A percentile compares a stretch with the other conserved stretches of the same genome.
phyloP scores from a whole-genome alignment of 2,329 filamentous ascomycete species.

The Parascedosporium putredinis region DNA sequence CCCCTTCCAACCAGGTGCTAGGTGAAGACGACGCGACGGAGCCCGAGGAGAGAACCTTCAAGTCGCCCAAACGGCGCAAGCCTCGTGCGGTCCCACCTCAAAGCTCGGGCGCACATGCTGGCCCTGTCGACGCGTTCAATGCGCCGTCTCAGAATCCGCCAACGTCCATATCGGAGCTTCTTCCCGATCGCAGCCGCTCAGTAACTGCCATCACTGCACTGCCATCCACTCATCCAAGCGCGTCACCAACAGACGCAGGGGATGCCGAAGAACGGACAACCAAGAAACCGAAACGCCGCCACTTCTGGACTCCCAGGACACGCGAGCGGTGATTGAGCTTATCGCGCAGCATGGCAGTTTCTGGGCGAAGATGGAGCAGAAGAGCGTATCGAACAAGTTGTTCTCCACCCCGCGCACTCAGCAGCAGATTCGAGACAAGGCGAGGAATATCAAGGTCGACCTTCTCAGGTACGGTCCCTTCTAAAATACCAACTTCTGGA shows the following conservation, averaged over 20 bases:
- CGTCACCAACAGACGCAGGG: not conserved
- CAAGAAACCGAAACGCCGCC: slow-evolving; percentile 11
- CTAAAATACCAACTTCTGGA: not conserved
- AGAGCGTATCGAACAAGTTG: slow-evolving; percentile 10
- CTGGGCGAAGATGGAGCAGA: slow-evolving; percentile 12
- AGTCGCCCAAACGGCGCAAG: not conserved
- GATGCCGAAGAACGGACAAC: slow-evolving; percentile 7
- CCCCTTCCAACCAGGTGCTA: not conserved
- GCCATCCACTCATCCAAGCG: not conserved
- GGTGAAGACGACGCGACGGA: not conserved
- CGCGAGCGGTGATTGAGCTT: slow-evolving; percentile 8
- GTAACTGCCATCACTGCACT: not conserved
- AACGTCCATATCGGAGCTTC: not conserved
- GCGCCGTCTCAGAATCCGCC: not conserved
- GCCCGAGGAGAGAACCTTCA: not conserved
- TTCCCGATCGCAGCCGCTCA: not conserved
- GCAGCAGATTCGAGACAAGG: slow-evolving; percentile 47
- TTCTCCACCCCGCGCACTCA: slow-evolving; percentile 30
- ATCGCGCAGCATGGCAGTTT: slow-evolving; percentile 11
- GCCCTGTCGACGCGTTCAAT: not conserved
- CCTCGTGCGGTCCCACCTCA: not conserved
- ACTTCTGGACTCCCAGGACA: slow-evolving; percentile 16
- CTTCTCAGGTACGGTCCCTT: slow-evolving; percentile 28
- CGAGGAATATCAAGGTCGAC: slow-evolving; percentile 45
- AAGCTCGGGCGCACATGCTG: not conserved